phyloP scores from a whole-genome alignment of 106 monocot species.

The Posidonia australis region DNA sequence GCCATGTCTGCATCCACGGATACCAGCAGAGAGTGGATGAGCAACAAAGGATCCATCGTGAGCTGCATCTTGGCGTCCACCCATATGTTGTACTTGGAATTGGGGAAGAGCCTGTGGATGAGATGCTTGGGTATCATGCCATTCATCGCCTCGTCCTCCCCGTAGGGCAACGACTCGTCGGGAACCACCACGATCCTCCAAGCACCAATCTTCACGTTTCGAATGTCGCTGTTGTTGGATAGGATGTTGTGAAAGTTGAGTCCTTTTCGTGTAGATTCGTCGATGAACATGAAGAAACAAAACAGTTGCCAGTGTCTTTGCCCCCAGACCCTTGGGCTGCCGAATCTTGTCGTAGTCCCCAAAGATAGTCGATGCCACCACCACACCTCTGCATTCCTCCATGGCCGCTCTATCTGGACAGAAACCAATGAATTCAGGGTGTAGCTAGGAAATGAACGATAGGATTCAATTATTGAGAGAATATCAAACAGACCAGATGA shows the following conservation, averaged over 20 bases:
- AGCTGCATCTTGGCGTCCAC: conserved; percentile 88
- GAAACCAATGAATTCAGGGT: too few relatives aligned
- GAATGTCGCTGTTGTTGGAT: background rate
- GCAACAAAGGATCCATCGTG: conserved; percentile 60
- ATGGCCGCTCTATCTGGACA: conserved; percentile 74
- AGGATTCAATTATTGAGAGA: too few relatives aligned
- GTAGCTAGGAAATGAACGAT: too few relatives aligned
- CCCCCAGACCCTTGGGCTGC: conserved; percentile 62
- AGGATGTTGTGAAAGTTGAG: conserved; percentile 50
- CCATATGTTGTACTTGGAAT: conserved; percentile 75
- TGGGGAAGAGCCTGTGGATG: conserved; percentile 74
- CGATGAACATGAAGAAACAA: conserved; percentile 98
- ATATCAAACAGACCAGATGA: too few relatives aligned
- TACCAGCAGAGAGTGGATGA: conserved; percentile 56
- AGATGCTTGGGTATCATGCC: conserved; percentile 75
- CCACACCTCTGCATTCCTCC: conserved; percentile 62
- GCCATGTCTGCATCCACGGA: conserved; percentile 56
- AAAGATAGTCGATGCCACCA: conserved; percentile 65
- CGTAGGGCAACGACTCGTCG: conserved; percentile 38
- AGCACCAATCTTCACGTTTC: conserved; percentile 27
- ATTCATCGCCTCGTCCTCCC: conserved; percentile 60
- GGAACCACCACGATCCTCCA: conserved; percentile 55
- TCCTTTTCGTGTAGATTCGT: conserved; percentile 37
- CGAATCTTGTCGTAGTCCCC: conserved; percentile 81
- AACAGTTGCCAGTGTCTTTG: conserved; percentile 33